Percentiles rank a stretch among this genome's conserved stretches.
These are phyloP conservation scores for peach (Prunus persica) DNA, from an alignment of 306 rosid genomes.

Conservation along the genomic window Prunus_persica_NCBIv2 NC_034016.1:15282001-15282500, in stretches of 20 bases:
- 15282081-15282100: slow-evolving; percentile 1
- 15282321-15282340: background rate
- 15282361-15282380: background rate
- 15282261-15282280: background rate
- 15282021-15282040: too few species aligned
- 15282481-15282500: slow-evolving; percentile 2
- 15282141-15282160: background rate
- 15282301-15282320: background rate
- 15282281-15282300: background rate
- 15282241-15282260: background rate
- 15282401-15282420: background rate
- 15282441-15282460: slow-evolving; percentile 9
- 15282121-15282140: background rate
- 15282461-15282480: background rate
- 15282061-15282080: background rate
- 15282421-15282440: slow-evolving; percentile 19
- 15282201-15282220: background rate
- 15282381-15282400: background rate
- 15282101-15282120: background rate
- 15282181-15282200: background rate
- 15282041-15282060: too few species aligned
- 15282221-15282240: background rate
- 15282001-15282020: too few species aligned
- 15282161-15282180: slow-evolving; percentile 2
- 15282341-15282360: background rate